phyloP scores from a whole-genome alignment of 305 asterid species.

The Solanum aculeatissimum region DNA sequence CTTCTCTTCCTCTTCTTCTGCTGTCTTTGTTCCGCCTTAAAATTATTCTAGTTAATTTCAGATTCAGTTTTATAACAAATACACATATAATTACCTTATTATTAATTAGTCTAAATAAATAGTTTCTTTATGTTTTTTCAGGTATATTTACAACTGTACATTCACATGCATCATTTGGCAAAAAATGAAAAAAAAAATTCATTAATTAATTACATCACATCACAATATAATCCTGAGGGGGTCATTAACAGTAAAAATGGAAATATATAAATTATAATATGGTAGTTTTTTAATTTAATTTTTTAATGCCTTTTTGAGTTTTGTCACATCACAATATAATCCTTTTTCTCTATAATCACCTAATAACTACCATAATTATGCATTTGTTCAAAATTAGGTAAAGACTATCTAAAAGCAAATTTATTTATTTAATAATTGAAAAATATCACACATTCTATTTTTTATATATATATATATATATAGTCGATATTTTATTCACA shows the following conservation, averaged over 20 bases:
- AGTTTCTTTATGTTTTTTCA: neutral
- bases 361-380: neutral
- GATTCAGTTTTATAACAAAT: too few species aligned
- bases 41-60: too few species aligned
- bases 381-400: neutral
- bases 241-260: neutral
- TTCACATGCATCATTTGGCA: neutral
- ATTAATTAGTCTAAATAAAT: neutral
- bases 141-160: neutral
- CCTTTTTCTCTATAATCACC: neutral
- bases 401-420: neutral
- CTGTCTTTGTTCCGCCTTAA: too few species aligned
- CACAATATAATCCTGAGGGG: neutral
- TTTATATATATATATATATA: too few species aligned
- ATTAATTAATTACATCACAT: neutral
- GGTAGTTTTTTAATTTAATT: neutral
- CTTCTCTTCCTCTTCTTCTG: too few species aligned
- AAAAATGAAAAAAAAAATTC: neutral
- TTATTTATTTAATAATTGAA: neutral
- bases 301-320: neutral
- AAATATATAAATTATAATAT: neutral
- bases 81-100: neutral
- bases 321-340: neutral
- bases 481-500: too few species aligned
- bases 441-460: neutral